A percentile compares a stretch with the other conserved stretches of the same genome.
These are phyloP conservation scores for Sanguinoderma infundibulare DNA, from an alignment of 1,284 basidiomycete genomes.

Conservation along the genomic window DNA sequence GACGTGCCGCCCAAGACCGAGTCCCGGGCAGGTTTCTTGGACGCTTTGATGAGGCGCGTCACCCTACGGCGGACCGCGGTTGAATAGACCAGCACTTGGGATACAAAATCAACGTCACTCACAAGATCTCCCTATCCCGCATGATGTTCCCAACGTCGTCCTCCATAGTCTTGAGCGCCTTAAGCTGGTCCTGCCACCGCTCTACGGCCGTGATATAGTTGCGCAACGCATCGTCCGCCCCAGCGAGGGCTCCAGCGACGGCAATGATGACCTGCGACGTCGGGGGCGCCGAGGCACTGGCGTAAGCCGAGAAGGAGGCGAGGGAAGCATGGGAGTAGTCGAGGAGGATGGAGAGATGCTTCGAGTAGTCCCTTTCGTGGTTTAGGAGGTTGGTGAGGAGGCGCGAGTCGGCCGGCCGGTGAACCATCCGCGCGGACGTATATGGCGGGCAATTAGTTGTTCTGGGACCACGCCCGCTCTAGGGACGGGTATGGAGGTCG, in stretches of 20 bases:
- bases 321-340: slow-evolving; percentile 64
- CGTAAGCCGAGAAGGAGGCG: slow-evolving; percentile 73
- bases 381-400: slow-evolving; percentile 67
- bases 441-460: neutral
- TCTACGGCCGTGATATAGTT: slow-evolving; percentile 65
- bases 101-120: slow-evolving; percentile 37
- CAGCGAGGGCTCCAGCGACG: slow-evolving; percentile 60
- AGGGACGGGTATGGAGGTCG: no score
- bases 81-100: neutral
- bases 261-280: slow-evolving; percentile 60
- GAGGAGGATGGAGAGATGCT: slow-evolving; percentile 58
- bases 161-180: slow-evolving; percentile 55
- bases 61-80: slow-evolving; percentile 49
- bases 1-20: slow-evolving; percentile 38
- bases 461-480: neutral
- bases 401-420: slow-evolving; percentile 72
- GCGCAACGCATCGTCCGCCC: slow-evolving; percentile 69
- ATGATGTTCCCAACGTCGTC: slow-evolving; percentile 71
- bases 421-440: slow-evolving; percentile 58
- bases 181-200: slow-evolving; percentile 65
- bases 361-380: slow-evolving; percentile 74
- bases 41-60: slow-evolving; percentile 76
- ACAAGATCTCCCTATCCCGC: slow-evolving; percentile 81
- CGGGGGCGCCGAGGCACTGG: slow-evolving; percentile 62
- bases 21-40: slow-evolving; percentile 59